phyloP scores from a whole-genome alignment of 805 yeast species.

The Debaryomyces tyrocola region DNA sequence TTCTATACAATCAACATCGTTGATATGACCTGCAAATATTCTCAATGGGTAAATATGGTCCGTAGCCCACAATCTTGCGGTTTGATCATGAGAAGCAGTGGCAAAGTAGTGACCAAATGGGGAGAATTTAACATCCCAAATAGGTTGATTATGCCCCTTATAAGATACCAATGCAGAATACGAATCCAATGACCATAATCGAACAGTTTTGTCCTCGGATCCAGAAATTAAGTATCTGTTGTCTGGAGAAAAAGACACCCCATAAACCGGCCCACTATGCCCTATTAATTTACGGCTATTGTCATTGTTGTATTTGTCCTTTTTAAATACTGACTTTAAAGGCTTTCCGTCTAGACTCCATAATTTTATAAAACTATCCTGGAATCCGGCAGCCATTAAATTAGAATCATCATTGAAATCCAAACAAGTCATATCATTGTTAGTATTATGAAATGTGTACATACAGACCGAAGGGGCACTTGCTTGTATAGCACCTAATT shows the following conservation, averaged over 20 bases:
- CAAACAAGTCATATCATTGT: constrained; percentile 81
- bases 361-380: constrained; percentile 83
- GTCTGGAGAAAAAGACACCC: constrained; percentile 88
- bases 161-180: constrained; percentile 87
- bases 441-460: constrained; percentile 97
- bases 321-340: constrained; percentile 57
- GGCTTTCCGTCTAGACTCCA: constrained; percentile 96
- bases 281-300: constrained; percentile 70
- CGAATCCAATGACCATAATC: constrained; percentile 93
- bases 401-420: constrained; percentile 87
- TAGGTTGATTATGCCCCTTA: constrained; percentile 94
- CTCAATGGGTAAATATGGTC: constrained; percentile 96
- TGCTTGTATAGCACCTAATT: constrained; percentile 63
- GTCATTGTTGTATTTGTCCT: constrained; percentile 49
- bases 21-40: constrained; percentile 95
- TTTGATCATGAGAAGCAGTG: constrained; percentile 97
- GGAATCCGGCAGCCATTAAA: constrained; percentile 90
- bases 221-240: constrained; percentile 74
- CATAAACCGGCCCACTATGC: constrained; percentile 93
- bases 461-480: constrained; percentile 92
- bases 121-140: constrained; percentile 95
- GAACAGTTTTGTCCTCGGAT: constrained; percentile 88
- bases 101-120: constrained; percentile 97
- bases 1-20: constrained; percentile 91
- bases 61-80: constrained; percentile 96